Conservation (phyloP, 2,329 filamentous ascomycete genomes). For the Trichoderma pleuroti region DNA sequence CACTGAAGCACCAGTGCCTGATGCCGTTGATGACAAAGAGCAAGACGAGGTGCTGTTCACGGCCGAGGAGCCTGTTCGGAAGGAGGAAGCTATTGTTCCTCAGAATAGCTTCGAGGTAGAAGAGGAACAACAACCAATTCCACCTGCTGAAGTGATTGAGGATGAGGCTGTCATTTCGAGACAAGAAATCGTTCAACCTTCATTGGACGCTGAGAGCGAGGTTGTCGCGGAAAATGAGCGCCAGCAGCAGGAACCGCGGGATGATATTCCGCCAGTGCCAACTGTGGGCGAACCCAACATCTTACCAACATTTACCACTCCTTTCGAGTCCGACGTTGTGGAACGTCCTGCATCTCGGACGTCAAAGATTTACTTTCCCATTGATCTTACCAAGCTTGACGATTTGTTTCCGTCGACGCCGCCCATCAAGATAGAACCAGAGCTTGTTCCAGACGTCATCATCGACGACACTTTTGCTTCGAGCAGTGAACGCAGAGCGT, state of each 20-base stretch:
- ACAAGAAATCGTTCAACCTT: neutral
- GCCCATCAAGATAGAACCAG: constrained; percentile 29
- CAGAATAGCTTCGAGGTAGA: constrained; percentile 5
- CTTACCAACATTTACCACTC: neutral
- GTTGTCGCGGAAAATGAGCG: neutral
- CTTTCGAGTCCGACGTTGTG: neutral
- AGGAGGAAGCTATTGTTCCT: constrained; percentile 46
- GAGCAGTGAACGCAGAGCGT: constrained; percentile 58
- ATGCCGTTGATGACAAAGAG: neutral
- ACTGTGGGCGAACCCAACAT: neutral
- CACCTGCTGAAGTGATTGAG: neutral
- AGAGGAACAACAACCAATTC: neutral
- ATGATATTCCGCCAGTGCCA: neutral
- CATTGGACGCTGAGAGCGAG: neutral
- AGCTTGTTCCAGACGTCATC: constrained; percentile 43
- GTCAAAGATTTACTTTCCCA: constrained; percentile 24
- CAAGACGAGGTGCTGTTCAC: constrained; percentile 38
- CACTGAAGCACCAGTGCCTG: neutral
- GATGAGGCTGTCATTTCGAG: neutral
- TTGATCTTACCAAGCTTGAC: constrained; percentile 36
- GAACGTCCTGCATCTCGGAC: neutral
- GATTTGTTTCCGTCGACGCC: constrained; percentile 31
- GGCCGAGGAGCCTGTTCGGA: constrained; percentile 49
- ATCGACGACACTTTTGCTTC: constrained; percentile 52
- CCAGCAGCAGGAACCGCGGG: neutral